phyloP scores from a whole-genome alignment of 192 early-diverging fungal genomes.

The Coemansia sp. region DNA sequence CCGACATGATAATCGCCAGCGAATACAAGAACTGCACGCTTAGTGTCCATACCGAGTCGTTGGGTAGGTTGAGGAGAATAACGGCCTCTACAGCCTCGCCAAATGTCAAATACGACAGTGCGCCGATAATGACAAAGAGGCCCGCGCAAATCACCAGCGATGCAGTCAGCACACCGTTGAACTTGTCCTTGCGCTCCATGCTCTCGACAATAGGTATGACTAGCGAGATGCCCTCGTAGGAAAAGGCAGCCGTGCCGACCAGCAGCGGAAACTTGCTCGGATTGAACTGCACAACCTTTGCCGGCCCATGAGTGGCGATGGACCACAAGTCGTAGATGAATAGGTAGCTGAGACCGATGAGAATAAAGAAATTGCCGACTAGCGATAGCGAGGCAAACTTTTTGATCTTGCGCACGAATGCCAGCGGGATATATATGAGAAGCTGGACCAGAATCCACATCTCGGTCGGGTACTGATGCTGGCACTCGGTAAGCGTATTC shows the following conservation, averaged over 20 bases:
- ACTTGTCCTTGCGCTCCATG: conserved; percentile 93
- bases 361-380: conserved; percentile 92
- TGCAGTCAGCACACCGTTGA: conserved; percentile 78
- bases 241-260: conserved; percentile 93
- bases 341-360: conserved; percentile 84
- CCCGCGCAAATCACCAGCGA: conserved; percentile 80
- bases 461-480: conserved; percentile 63
- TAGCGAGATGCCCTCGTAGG: conserved; percentile 89
- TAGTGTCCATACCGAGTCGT: conserved; percentile 64
- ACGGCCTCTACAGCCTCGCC: conserved; percentile 85
- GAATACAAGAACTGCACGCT: conserved; percentile 86
- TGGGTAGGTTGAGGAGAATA: conserved; percentile 86
- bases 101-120: conserved; percentile 84
- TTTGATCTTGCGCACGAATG: conserved; percentile 91
- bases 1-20: conserved; percentile 91
- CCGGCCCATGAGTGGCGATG: conserved; percentile 64
- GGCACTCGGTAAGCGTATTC: conserved; percentile 71
- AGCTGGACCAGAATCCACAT: conserved; percentile 80
- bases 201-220: conserved; percentile 73
- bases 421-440: conserved; percentile 77
- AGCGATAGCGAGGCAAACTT: conserved; percentile 85
- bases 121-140: conserved; percentile 82
- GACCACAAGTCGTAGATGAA: conserved; percentile 79
- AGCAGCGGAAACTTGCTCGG: conserved; percentile 81
- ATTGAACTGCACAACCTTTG: conserved; percentile 83